Evolutionary conservation across 169 alveolate species (phyloP).

Genomic region (Blepharisma undulans): DNA sequence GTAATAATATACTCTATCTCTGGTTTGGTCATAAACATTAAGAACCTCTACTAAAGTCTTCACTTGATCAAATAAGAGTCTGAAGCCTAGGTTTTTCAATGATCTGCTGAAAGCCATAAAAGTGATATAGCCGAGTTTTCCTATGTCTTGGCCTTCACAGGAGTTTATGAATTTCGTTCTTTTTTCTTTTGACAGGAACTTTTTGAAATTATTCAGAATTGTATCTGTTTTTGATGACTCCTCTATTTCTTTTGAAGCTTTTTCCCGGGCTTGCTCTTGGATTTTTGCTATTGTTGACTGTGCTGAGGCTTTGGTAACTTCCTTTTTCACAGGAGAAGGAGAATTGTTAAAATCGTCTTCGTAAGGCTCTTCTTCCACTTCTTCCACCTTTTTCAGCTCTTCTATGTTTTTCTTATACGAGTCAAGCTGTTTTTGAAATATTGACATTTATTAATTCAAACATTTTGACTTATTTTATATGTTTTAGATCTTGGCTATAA

Average conservation of each 20-base stretch:
- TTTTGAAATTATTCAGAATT: conserved; percentile 17
- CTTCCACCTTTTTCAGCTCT: not conserved
- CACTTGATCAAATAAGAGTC: conserved; percentile 10
- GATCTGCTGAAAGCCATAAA: not conserved
- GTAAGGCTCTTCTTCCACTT: not conserved
- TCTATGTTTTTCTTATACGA: not conserved
- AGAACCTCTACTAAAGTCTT: not conserved
- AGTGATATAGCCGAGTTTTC: not conserved
- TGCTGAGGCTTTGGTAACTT: not conserved
- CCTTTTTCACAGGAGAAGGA: not conserved
- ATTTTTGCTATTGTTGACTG: not conserved
- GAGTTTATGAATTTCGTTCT: not conserved
- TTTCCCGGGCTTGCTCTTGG: conserved; percentile 37
- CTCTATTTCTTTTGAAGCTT: not conserved
- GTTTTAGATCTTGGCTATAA: too few relatives aligned
- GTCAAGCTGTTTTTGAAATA: not conserved
- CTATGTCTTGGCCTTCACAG: conserved; percentile 23
- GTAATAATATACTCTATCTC: conserved; percentile 5
- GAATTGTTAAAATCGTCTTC: not conserved
- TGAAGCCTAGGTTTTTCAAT: conserved; percentile 22
- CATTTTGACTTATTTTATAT: not conserved
- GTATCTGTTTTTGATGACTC: not conserved
- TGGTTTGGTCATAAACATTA: not conserved
- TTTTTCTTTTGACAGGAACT: not conserved
- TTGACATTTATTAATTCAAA: not conserved